Conservation (phyloP, 1,139 yeast genomes). For the Maudiozyma humilis region DNA sequence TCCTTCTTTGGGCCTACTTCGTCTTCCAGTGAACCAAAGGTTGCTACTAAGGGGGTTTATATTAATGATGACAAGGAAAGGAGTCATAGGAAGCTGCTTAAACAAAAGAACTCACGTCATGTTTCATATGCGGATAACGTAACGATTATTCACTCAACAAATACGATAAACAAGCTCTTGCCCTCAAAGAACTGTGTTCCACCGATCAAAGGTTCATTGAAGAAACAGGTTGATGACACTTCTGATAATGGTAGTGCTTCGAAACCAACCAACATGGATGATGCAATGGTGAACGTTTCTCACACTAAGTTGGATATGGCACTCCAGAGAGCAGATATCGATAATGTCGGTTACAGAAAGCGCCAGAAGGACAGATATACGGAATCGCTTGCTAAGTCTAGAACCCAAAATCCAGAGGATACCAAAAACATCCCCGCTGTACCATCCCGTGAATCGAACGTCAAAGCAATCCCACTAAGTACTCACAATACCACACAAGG, state of each 20-base stretch:
- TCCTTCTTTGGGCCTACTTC: conserved; percentile 24
- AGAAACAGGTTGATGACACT: background rate
- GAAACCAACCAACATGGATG: background rate
- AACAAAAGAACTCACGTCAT: conserved; percentile 11
- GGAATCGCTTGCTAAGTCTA: background rate
- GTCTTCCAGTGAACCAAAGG: conserved; percentile 6
- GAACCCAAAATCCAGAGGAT: no score
- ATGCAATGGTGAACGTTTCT: background rate
- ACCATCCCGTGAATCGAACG: no score
- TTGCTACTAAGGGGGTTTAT: conserved; percentile 10
- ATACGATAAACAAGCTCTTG: background rate
- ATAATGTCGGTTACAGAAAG: background rate
- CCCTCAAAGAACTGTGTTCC: background rate
- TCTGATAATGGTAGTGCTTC: background rate
- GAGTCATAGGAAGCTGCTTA: conserved; percentile 7
- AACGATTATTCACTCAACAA: conserved; percentile 11
- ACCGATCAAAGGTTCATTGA: background rate
- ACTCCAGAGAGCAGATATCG: background rate
- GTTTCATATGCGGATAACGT: conserved; percentile 19
- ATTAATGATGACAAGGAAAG: conserved; percentile 13
- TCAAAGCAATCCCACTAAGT: no score
- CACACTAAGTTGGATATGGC: background rate
- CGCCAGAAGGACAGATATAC: background rate
- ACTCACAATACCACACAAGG: no score
- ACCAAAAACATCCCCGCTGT: no score